Conservation (phyloP, 2,329 filamentous ascomycete genomes). For the Trichoderma sp. region DNA sequence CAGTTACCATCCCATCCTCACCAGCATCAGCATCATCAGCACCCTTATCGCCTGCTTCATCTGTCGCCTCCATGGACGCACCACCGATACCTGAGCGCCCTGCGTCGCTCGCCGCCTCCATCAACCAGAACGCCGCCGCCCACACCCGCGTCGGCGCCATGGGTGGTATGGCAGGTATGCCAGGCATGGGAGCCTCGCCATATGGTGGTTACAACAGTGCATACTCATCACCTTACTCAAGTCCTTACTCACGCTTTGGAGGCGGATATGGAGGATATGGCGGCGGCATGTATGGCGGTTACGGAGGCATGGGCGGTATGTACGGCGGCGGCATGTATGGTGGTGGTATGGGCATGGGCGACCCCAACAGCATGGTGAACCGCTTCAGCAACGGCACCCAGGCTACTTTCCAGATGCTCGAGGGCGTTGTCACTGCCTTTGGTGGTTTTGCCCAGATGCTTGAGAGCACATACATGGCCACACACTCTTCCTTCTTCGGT, state of each 20-base stretch:
- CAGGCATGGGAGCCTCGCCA: constrained; percentile 49
- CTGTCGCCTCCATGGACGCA: constrained; percentile 39
- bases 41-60: constrained; percentile 29
- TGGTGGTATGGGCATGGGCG: constrained; percentile 60
- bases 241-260: constrained; percentile 48
- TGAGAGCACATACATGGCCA: constrained; percentile 99
- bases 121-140: constrained; percentile 80
- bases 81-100: constrained; percentile 81
- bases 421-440: constrained; percentile 94
- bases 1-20: constrained; percentile 32
- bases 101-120: constrained; percentile 70
- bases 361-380: constrained; percentile 91
- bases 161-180: constrained; percentile 36
- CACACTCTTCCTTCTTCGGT: constrained; percentile 98
- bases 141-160: constrained; percentile 57
- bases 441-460: constrained; percentile 98
- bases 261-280: constrained; percentile 29
- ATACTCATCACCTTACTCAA: constrained; percentile 41
- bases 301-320: constrained; percentile 43
- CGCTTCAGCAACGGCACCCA: constrained; percentile 93
- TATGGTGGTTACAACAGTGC: constrained; percentile 42
- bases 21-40: constrained; percentile 39
- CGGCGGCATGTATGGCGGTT: constrained; percentile 39
- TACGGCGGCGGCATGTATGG: constrained; percentile 44
- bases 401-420: constrained; percentile 96